These are phyloP conservation scores for Suillus bovinus DNA, from an alignment of 768 basidiomycete genomes.

Conservation along the genomic window DNA sequence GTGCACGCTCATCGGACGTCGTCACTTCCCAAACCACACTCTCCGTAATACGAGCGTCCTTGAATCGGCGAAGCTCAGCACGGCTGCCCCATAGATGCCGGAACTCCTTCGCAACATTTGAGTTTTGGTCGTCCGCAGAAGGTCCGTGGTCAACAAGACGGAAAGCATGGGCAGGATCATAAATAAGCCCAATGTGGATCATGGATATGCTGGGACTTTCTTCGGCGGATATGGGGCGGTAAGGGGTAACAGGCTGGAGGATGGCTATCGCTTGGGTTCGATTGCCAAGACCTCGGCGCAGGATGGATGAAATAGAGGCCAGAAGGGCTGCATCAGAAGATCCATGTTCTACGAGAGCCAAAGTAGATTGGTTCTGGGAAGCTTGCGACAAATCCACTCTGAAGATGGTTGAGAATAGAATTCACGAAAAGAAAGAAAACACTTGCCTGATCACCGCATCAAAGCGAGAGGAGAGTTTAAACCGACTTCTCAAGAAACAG, in stretches of 20 bases:
- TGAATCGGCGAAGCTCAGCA: slow-evolving; percentile 91
- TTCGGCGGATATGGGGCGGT: slow-evolving; percentile 52
- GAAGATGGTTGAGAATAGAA: slow-evolving; percentile 11
- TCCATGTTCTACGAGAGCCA: slow-evolving; percentile 52
- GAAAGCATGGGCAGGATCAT: slow-evolving; percentile 70
- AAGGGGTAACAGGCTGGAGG: slow-evolving; percentile 49
- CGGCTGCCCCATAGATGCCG: slow-evolving; percentile 89
- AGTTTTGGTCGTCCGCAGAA: slow-evolving; percentile 60
- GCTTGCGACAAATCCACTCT: slow-evolving; percentile 51
- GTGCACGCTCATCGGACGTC: slow-evolving; percentile 74
- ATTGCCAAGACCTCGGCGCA: slow-evolving; percentile 71
- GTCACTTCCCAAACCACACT: slow-evolving; percentile 96
- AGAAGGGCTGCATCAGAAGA: slow-evolving; percentile 58
- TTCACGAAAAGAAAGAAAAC: not conserved
- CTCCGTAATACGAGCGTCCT: slow-evolving; percentile 90
- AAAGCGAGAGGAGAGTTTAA: slow-evolving; percentile 64
- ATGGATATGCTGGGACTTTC: slow-evolving; percentile 50
- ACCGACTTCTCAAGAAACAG: slow-evolving; percentile 73
- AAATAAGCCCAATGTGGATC: slow-evolving; percentile 74
- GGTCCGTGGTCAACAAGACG: slow-evolving; percentile 94
- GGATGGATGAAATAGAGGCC: slow-evolving; percentile 46
- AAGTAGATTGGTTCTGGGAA: slow-evolving; percentile 42
- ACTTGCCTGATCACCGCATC: slow-evolving; percentile 70
- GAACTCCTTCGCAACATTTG: slow-evolving; percentile 57
- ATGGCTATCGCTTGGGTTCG: slow-evolving; percentile 67